Base-by-base conservation (phyloP, 305 asterid species). In the Ajuga reptans region DNA sequence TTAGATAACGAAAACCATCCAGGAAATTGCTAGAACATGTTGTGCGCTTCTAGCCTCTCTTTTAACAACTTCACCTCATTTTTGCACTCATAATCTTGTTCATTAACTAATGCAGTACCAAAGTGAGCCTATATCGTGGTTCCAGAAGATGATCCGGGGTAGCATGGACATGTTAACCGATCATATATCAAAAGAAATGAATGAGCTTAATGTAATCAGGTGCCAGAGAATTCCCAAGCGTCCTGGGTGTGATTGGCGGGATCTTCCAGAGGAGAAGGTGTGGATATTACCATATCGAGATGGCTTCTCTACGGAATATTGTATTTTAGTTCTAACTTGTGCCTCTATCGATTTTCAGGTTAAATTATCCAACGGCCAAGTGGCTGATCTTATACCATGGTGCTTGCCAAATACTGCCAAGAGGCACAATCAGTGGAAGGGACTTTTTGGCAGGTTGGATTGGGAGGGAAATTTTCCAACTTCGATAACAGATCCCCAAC, bases 361-460 rank as follows among this genome's bases (percentile, higher is more conserved):
- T 34, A 77, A 65, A 52, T 70, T 88, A 73, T 86, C 87, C 1
- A 75, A 52, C 72, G 92, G 92, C 21, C 89, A 80, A 46, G 49
- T 72, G 72, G 85, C 65, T 53, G 89, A 88, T 81, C 71, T 87
- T 69, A 81, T 86, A 39, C 89, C 95, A 2, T 80, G 84, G 78
- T 82, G 91, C 82, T 74, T 87, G 71, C 87, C 84, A 0, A 83
- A 88, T 42, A 86, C 89, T 36, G 87, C 90, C 5, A 74, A 82
- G 79, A 83, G 90, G 81, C 89, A 88, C 77, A 88, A 86, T 69
- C 92, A 86, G 64, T 88, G 95, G 95, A 86, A 83, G 75, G 95
- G 92, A 3, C 78, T 88, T 8, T 88, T 77, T 63, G 90, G 95
- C 39, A 86, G 92, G 78, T 69, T 88, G 69, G 86, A 88, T 29